A percentile compares a stretch with the other conserved stretches of the same genome.
phyloP scores from a whole-genome alignment of 1,284 basidiomycete species.

The Leccinum insolens region DNA sequence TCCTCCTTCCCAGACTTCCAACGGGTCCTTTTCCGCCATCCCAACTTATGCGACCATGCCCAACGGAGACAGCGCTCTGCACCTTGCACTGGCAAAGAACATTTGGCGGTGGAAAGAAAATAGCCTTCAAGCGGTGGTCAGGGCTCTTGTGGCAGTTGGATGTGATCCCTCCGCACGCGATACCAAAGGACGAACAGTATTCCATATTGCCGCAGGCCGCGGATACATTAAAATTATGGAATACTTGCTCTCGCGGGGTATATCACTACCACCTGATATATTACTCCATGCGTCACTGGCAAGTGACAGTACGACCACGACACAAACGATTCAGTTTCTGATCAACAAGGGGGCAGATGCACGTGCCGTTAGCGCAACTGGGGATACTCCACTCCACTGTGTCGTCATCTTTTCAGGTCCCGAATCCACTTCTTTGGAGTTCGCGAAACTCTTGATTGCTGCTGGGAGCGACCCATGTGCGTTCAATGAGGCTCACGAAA shows the following conservation, averaged over 20 bases:
- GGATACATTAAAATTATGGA: not conserved
- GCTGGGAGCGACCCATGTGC: not conserved
- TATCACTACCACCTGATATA: not conserved
- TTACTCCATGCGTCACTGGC: not conserved
- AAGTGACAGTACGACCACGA: not conserved
- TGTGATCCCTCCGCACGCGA: not conserved
- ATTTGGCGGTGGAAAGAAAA: too few species aligned
- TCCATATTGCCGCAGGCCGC: too few species aligned
- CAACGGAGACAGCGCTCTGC: not conserved
- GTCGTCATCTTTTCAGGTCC: not conserved
- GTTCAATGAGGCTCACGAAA: not conserved
- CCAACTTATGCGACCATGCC: not conserved
- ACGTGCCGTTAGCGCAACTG: not conserved
- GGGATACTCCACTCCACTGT: not conserved
- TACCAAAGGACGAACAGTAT: not conserved
- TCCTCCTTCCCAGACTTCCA: too few species aligned
- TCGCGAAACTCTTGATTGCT: not conserved
- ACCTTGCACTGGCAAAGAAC: not conserved
- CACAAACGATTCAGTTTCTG: not conserved
- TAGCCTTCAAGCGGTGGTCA: not conserved
- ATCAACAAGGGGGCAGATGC: not conserved
- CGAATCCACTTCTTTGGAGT: not conserved
- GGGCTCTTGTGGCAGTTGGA: not conserved
- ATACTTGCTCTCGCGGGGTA: not conserved
- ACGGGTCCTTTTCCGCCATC: too few species aligned